Evolutionary conservation across 371 early-diverging fungal species (phyloP).

Genomic region (Haplosporangium sp.): DNA sequence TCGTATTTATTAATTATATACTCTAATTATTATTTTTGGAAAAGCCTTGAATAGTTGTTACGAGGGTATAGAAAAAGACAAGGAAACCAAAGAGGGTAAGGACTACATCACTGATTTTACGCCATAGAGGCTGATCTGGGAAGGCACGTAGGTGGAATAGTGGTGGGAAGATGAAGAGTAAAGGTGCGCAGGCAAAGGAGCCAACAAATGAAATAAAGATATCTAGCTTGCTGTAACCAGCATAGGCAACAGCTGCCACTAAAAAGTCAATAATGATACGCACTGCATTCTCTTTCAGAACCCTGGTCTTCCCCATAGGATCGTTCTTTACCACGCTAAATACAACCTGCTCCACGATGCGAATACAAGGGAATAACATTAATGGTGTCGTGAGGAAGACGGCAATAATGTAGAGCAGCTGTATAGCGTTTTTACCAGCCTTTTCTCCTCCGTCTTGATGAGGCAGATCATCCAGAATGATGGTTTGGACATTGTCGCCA

Average conservation of each 20-base stretch:
- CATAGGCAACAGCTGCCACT: slow-evolving; percentile 78
- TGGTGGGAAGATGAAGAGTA: slow-evolving; percentile 80
- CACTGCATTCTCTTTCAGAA: slow-evolving; percentile 87
- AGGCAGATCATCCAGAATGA: slow-evolving; percentile 87
- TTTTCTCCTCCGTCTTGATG: slow-evolving; percentile 61
- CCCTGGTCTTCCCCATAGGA: slow-evolving; percentile 68
- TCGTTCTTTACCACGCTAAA: slow-evolving; percentile 62
- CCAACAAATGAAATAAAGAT: slow-evolving; percentile 93
- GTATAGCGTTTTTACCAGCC: slow-evolving; percentile 69
- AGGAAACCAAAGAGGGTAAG: slow-evolving; percentile 77
- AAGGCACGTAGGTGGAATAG: slow-evolving; percentile 75
- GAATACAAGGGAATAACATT: slow-evolving; percentile 88
- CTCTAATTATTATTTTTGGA: slow-evolving; percentile 7
- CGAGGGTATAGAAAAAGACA: slow-evolving; percentile 87
- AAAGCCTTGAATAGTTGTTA: slow-evolving; percentile 67
- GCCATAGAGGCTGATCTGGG: slow-evolving; percentile 59
- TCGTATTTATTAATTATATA: no score
- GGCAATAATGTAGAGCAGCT: slow-evolving; percentile 66
- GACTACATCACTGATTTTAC: slow-evolving; percentile 65
- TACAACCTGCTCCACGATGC: slow-evolving; percentile 73
- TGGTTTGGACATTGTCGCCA: slow-evolving; percentile 86
- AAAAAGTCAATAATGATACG: slow-evolving; percentile 76
- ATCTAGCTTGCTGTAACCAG: slow-evolving; percentile 86
- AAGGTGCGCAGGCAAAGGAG: slow-evolving; percentile 84
- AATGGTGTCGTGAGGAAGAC: slow-evolving; percentile 86